Evolutionary conservation across 2,329 filamentous ascomycete species (phyloP).

Genomic region (Colletotrichum truncatum): DNA sequence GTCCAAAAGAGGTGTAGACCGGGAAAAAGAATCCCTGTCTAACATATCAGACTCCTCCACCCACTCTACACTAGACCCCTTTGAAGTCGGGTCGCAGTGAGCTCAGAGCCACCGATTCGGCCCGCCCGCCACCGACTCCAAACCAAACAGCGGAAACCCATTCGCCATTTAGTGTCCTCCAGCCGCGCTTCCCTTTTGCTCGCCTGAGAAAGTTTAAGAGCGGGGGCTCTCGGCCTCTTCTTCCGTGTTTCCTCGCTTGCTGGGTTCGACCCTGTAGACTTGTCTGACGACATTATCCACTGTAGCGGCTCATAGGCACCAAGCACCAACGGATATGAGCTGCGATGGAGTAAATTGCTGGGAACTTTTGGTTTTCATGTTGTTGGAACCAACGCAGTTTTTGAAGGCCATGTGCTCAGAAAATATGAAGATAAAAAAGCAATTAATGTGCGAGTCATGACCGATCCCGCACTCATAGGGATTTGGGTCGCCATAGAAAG

Average conservation of each 20-base stretch:
- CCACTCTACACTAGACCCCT: slow-evolving; percentile 18
- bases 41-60: neutral
- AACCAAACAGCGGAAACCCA: neutral
- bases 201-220: neutral
- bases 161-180: neutral
- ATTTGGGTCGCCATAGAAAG: too few species aligned
- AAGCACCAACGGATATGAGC: neutral
- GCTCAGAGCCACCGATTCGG: slow-evolving; percentile 24
- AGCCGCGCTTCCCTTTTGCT: neutral
- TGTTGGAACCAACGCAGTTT: too few species aligned
- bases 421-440: too few species aligned
- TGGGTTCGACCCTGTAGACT: slow-evolving; percentile 2
- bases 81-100: neutral
- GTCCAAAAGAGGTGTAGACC: neutral
- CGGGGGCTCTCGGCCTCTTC: neutral
- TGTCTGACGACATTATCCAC: neutral
- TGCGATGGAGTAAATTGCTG: too few species aligned
- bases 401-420: too few species aligned
- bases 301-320: neutral
- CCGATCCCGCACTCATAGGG: too few species aligned
- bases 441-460: too few species aligned
- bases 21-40: neutral
- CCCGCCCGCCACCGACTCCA: slow-evolving; percentile 11
- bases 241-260: neutral
- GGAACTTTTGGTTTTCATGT: too few species aligned